A percentile compares a stretch with the other conserved stretches of the same genome.
These are phyloP conservation scores for Marasmius tenuissimus DNA, from an alignment of 1,284 basidiomycete species.

Conservation along the genomic window DNA sequence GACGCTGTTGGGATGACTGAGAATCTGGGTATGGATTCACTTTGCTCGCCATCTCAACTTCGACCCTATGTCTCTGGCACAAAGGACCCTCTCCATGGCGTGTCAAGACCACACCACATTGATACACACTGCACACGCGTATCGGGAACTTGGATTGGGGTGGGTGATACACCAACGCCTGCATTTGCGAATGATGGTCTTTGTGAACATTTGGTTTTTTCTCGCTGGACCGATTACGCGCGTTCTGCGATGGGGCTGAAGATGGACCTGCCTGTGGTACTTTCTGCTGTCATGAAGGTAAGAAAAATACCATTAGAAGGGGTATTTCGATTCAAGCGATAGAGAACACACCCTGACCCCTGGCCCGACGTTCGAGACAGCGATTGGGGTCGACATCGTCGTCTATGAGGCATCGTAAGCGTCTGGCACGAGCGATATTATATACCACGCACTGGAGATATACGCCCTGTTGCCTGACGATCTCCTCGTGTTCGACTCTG, in stretches of 20 bases:
- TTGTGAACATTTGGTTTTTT: neutral
- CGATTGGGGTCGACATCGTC: neutral
- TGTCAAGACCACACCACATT: neutral
- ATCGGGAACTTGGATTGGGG: neutral
- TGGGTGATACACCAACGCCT: neutral
- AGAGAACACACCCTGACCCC: neutral
- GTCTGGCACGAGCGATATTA: neutral
- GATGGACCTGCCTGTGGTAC: neutral
- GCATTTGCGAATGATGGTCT: neutral
- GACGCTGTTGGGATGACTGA: neutral
- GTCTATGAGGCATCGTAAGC: neutral
- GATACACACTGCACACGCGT: neutral
- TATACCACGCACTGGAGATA: neutral
- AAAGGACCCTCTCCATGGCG: neutral
- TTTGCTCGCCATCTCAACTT: neutral
- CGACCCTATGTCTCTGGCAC: neutral
- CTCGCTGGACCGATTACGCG: neutral
- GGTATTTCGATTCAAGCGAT: neutral
- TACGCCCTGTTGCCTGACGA: too few relatives aligned
- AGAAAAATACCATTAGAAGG: neutral
- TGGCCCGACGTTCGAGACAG: neutral
- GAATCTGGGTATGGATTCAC: neutral
- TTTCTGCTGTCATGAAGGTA: neutral
- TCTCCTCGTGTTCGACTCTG: too few relatives aligned
- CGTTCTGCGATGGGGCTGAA: neutral